phyloP scores from a whole-genome alignment of 345 rosid species.

The Kernera saxatilis region DNA sequence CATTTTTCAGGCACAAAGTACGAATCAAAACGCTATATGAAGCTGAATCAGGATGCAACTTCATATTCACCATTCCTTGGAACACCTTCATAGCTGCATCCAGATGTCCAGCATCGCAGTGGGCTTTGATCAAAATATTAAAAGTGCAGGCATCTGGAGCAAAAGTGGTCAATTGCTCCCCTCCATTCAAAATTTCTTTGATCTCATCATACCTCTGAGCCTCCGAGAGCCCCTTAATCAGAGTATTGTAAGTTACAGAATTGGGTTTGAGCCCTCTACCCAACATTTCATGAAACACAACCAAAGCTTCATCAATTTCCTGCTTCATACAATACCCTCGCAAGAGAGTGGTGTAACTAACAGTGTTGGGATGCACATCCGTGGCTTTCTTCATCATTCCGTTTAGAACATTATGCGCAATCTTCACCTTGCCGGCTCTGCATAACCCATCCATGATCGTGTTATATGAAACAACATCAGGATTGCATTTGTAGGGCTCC shows the following conservation, averaged over 20 bases:
- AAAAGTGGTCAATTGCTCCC: constrained; percentile 22
- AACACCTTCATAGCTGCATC: constrained; percentile 55
- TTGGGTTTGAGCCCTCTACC: constrained; percentile 52
- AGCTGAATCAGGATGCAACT: constrained; percentile 66
- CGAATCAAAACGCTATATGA: constrained; percentile 71
- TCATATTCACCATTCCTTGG: constrained; percentile 44
- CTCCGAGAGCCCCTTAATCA: constrained; percentile 73
- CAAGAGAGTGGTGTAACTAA: constrained; percentile 72
- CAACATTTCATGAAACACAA: constrained; percentile 48
- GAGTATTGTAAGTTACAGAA: constrained; percentile 57
- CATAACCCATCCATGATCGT: constrained; percentile 82
- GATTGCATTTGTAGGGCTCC: constrained; percentile 48
- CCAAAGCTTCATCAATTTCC: constrained; percentile 60
- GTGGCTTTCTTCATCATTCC: constrained; percentile 55
- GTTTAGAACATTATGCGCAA: constrained; percentile 62
- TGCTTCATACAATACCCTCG: constrained; percentile 77
- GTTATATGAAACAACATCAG: constrained; percentile 70
- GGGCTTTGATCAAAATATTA: constrained; percentile 60
- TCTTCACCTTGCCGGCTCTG: constrained; percentile 64
- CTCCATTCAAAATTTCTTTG: constrained; percentile 43
- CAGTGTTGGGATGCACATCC: constrained; percentile 52
- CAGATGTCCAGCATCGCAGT: constrained; percentile 53
- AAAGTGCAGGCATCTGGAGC: constrained; percentile 75
- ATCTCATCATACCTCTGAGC: constrained; percentile 50
- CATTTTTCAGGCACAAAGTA: constrained; percentile 45